Evolutionary conservation across 495 filamentous ascomycete species (phyloP).

Genomic region (Aspergillus sclerotiicarbonarius): DNA sequence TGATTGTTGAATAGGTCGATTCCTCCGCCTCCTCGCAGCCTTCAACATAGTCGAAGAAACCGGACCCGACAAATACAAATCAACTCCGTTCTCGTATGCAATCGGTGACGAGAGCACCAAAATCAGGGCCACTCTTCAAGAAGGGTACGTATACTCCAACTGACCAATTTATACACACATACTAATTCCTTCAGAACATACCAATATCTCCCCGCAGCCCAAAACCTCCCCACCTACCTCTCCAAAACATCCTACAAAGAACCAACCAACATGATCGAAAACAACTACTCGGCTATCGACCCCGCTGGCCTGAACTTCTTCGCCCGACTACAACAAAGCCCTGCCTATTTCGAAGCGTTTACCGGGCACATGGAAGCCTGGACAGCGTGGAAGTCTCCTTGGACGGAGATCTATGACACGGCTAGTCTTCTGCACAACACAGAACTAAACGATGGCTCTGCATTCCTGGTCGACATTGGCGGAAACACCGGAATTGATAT

Average conservation of each 20-base stretch:
- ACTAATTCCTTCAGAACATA: constrained; percentile 20
- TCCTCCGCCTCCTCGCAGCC: constrained; percentile 41
- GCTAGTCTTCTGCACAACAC: constrained; percentile 20
- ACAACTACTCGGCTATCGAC: constrained; percentile 31
- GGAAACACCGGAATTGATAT: constrained; percentile 51
- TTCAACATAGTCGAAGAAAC: constrained; percentile 38
- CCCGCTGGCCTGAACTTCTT: constrained; percentile 36
- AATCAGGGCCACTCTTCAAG: constrained; percentile 32
- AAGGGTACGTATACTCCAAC: constrained; percentile 27
- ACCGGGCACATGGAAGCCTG: constrained; percentile 40
- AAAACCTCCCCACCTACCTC: constrained; percentile 36
- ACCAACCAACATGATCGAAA: constrained; percentile 27
- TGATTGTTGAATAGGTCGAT: constrained; percentile 32
- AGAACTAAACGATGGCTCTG: constrained; percentile 15
- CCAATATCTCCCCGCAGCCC: constrained; percentile 25
- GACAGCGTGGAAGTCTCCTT: constrained; percentile 30
- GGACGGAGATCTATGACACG: constrained; percentile 36
- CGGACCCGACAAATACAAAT: constrained; percentile 30
- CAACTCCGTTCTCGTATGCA: constrained; percentile 36
- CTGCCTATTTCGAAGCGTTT: constrained; percentile 34
- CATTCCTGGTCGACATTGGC: constrained; percentile 50
- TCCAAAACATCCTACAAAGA: constrained; percentile 37
- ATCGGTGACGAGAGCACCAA: constrained; percentile 36
- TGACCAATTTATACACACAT: too few species aligned
- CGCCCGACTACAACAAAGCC: constrained; percentile 27